A percentile compares a stretch with the other conserved stretches of the same genome.
These are phyloP conservation scores for Pseudonectria buxi DNA, from an alignment of 2,329 filamentous ascomycete species.

Conservation along the genomic window DNA sequence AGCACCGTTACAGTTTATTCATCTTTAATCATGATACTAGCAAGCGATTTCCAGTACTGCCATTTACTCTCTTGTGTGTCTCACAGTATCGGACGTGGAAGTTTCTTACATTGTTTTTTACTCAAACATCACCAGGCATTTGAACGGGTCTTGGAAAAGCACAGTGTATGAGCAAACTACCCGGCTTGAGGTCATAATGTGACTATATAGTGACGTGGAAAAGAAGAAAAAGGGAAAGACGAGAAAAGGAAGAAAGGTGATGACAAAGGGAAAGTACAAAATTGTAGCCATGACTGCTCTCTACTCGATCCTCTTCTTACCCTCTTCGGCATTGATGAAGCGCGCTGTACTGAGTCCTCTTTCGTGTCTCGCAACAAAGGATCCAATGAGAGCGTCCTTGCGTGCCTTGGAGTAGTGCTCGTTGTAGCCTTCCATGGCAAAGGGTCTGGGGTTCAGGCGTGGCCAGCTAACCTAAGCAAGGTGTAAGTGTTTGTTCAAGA, in stretches of 20 bases:
- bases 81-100: too few relatives aligned
- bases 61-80: too few relatives aligned
- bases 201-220: conserved; percentile 6
- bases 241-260: conserved; percentile 2
- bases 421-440: conserved; percentile 79
- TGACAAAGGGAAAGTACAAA: not conserved
- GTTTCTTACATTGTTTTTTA: too few relatives aligned
- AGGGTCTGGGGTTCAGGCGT: conserved; percentile 83
- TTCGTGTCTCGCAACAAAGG: conserved; percentile 63
- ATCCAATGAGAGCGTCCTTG: conserved; percentile 75
- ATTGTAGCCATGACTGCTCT: not conserved
- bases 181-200: not conserved
- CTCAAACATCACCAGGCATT: too few relatives aligned
- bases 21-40: conserved; percentile 8
- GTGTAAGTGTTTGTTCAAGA: conserved; percentile 7
- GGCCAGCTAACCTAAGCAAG: conserved; percentile 87
- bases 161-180: too few relatives aligned
- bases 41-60: too few relatives aligned
- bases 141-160: too few relatives aligned
- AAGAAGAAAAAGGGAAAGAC: conserved; percentile 4
- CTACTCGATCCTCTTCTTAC: conserved; percentile 95
- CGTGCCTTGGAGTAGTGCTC: conserved; percentile 77
- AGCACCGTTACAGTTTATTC: conserved; percentile 7
- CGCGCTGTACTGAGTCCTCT: conserved; percentile 76
- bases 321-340: conserved; percentile 84